These are phyloP conservation scores for Hericium erinaceus DNA, from an alignment of 768 basidiomycete genomes.

Conservation along the genomic window DNA sequence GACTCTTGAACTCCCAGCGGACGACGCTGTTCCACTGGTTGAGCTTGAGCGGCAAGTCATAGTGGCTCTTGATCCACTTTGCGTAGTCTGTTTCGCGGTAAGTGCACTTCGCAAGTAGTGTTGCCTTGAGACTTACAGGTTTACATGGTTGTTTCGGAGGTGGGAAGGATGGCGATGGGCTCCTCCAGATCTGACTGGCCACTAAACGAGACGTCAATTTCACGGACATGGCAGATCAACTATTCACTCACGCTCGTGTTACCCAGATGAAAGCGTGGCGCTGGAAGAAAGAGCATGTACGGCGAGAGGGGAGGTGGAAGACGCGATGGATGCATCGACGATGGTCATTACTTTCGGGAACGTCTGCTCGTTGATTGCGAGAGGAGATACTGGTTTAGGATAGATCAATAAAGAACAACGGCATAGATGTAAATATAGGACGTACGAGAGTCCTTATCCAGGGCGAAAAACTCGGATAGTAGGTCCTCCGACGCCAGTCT, in stretches of 20 bases:
- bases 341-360: constrained; percentile 70
- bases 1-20: constrained; percentile 99
- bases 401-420: background rate
- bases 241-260: constrained; percentile 73
- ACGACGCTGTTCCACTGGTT: constrained; percentile 99
- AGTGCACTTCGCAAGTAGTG: background rate
- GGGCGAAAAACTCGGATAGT: constrained; percentile 71
- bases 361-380: constrained; percentile 55
- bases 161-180: constrained; percentile 95
- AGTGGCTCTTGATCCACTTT: constrained; percentile 97
- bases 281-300: constrained; percentile 66
- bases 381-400: constrained; percentile 57
- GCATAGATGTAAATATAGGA: constrained; percentile 12
- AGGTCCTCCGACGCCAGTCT: constrained; percentile 82
- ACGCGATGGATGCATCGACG: constrained; percentile 71
- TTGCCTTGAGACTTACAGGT: constrained; percentile 54
- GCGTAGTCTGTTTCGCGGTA: constrained; percentile 63
- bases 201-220: constrained; percentile 28
- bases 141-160: constrained; percentile 99
- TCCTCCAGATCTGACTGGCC: constrained; percentile 93
- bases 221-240: too few species aligned
- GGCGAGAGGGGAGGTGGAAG: constrained; percentile 59
- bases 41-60: constrained; percentile 92
- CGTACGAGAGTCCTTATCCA: constrained; percentile 83
- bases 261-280: constrained; percentile 91